A percentile compares a stretch with the other conserved stretches of the same genome.
Conservation (phyloP, 768 basidiomycete species). For the Leccinellum rugosiceps region DNA sequence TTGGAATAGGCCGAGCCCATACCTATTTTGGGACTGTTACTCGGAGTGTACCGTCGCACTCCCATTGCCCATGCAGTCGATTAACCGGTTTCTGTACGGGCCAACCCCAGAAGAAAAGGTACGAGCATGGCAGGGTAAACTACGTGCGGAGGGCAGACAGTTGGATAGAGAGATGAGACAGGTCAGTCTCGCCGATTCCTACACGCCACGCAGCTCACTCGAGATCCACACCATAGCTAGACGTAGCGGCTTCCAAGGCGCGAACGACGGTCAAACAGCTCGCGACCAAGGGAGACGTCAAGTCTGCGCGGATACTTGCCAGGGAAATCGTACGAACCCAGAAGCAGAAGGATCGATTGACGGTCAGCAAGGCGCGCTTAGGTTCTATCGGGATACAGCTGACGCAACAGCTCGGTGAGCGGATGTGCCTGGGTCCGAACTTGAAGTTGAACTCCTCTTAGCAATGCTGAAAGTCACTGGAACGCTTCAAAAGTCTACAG, state of each 20-base stretch:
- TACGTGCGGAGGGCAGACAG: constrained; percentile 76
- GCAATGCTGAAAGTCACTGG: constrained; percentile 98
- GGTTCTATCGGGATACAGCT: constrained; percentile 90
- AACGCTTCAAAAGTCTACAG: constrained; percentile 95
- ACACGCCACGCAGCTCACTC: constrained; percentile 12
- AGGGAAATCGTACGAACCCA: constrained; percentile 92
- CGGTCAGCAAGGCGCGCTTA: constrained; percentile 88
- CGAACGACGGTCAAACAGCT: constrained; percentile 80
- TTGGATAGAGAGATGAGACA: constrained; percentile 95
- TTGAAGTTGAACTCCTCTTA: constrained; percentile 29
- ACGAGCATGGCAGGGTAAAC: constrained; percentile 84
- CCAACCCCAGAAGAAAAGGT: constrained; percentile 95
- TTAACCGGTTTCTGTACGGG: constrained; percentile 94
- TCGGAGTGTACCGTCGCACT: neutral
- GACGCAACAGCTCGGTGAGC: constrained; percentile 86
- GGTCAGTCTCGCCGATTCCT: constrained; percentile 48
- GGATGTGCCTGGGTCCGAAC: neutral
- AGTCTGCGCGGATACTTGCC: constrained; percentile 89
- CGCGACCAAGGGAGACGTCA: constrained; percentile 86
- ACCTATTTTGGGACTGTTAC: constrained; percentile 14
- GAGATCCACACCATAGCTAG: constrained; percentile 52
- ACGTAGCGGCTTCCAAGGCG: constrained; percentile 77
- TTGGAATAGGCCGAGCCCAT: no score
- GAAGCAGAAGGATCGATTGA: constrained; percentile 90
- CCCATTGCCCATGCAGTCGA: constrained; percentile 61